These are phyloP conservation scores for Bacterosira constricta DNA, from an alignment of 108 stramenopile species.

Conservation along the genomic window DNA sequence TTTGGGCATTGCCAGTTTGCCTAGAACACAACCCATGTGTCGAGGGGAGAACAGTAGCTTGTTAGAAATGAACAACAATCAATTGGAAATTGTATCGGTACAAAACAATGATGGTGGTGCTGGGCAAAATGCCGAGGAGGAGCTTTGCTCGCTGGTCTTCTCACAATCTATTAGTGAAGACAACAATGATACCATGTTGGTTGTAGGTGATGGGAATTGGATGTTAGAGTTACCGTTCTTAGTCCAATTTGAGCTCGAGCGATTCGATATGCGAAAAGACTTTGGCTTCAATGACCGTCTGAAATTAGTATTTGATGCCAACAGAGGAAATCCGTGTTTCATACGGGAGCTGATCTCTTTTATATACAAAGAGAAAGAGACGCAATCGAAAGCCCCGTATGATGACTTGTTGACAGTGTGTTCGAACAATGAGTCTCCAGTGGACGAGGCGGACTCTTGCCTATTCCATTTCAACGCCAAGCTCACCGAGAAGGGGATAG, in stretches of 20 bases:
- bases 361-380: background rate
- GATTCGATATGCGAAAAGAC: background rate
- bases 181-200: background rate
- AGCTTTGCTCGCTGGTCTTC: too few species aligned
- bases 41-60: background rate
- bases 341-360: background rate
- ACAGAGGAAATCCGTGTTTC: background rate
- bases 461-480: slow-evolving; percentile 11
- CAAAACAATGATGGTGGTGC: background rate
- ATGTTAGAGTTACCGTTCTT: slow-evolving; percentile 4
- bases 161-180: too few species aligned
- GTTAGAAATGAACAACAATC: too few species aligned
- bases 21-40: background rate
- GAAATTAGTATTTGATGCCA: too few species aligned
- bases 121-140: background rate
- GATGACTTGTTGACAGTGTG: background rate
- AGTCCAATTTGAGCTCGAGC: slow-evolving; percentile 7
- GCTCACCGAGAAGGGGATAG: slow-evolving; percentile 1
- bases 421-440: background rate
- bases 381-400: background rate
- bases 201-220: background rate
- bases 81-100: too few species aligned
- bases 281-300: background rate
- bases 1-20: background rate
- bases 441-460: slow-evolving; percentile 10